Base-by-base conservation (phyloP, 345 rosid genomes). In the Hypericum perforatum region DNA sequence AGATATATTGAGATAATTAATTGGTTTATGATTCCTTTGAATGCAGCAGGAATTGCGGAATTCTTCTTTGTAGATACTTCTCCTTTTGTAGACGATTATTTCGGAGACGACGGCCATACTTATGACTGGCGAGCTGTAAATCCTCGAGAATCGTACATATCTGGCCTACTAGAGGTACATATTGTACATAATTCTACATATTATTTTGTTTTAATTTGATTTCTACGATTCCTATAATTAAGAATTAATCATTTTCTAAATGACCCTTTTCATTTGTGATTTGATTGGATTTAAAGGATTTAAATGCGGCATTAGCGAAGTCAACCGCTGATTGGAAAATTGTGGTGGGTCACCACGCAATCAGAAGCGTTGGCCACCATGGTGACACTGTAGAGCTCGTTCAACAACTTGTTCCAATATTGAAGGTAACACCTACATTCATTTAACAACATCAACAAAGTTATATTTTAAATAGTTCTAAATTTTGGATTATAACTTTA, bases 61-160 rank as follows among this genome's bases (percentile, higher is more conserved):
- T 43, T 87, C 10, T 79, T 87, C 75, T 79, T 84, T 38, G 71
- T 87, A 41, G 89, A 87, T 66, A 87, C 96, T 0, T 79, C 89
- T 12, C 89, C 92, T 13, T 84, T 87, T 16, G 87, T 87, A 7
- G 65, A 72, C 22, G 57, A 77, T 14, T 87, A 87, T 75, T 84
- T 76, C 54, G 53, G 40, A 0, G 68, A 70, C 53, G 77, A 79
- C 9, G 69, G 63, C 0, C 89, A 82, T 51, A 69, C 43, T 0
- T 87, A 84, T 50, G 82, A 87, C 50, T 87, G 89, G 92, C 73
- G 80, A 5, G 92, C 81, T 5, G 62, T 87, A 10, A 51, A 63
- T 38, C 74, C 87, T 2, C 76, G 86, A 8, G 60, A 72, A 55
- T 32, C 61, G 0, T 87, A 87, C 60, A 63, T 80, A 14, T 49